Base-by-base conservation (phyloP, 176 grass and related monocot species). In the Carex parvula region DNA sequence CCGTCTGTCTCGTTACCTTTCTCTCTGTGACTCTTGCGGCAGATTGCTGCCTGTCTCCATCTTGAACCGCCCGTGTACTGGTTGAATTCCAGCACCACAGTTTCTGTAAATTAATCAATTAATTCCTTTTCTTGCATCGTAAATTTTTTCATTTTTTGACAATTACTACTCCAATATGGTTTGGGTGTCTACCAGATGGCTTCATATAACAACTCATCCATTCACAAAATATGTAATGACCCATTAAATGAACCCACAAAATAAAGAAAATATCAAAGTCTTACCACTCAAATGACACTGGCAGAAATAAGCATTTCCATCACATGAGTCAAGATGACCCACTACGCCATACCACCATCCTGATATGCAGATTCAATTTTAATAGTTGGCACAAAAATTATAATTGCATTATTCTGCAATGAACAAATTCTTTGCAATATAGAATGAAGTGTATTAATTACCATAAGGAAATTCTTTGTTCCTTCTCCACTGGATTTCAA, bases 271-370 rank as follows among this genome's bases (percentile, higher is more conserved):
- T 29, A 52, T 53, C 21, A 81, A 86, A 79, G 85, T 84, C 90
- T 90, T 87, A 97, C 94, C 94, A 91, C 88, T 93, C 80, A 87
- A 83, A 92, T 89, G 83, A 67, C 94, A 97, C 73, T 83, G 87
- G 77, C 94, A 92, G 82, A 89, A 91, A 85, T 91, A 88, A 30
- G 91, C 89, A 84, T 90, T 90, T 90, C 89, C 91, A 84, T 92
- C 91, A 79, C 93, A 99, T 83, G 96, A 89, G 71, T 88, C 91
- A 88, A 91, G 93, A 87, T 99, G 96, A 41, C 93, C 89, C 76
- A 99, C 91, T 64, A 94, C 93, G 87, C 93, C 96, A 91, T 99
- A 99, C 96, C 96, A 99, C 96, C 96, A 99, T 81, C 96, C 96
- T 99, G 88, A 72, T 82, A 90, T 77, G 88, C 80, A 93, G 72